Evolutionary conservation across 2,329 filamentous ascomycete genomes (phyloP), one percentile per base, ranked within the genome.

Genomic region (Sordariomycetes sp.): DNA sequence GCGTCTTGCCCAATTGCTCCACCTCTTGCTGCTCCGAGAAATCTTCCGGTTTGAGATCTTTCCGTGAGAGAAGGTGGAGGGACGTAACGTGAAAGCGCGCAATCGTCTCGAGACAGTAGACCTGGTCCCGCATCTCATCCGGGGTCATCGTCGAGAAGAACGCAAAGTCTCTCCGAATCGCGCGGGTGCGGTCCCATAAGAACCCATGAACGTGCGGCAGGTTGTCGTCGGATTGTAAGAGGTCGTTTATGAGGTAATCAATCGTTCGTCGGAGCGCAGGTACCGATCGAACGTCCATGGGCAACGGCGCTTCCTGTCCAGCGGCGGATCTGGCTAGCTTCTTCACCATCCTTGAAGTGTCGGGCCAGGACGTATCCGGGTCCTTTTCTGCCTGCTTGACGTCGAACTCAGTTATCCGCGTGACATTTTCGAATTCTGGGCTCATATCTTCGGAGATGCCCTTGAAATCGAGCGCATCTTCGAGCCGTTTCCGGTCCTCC

Each of bases 391-490:
- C 72, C 7, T 69, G 69, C 61, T 79, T 76, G 24, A 84, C 75
- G 60, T 85, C 80, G 62, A 75, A 72, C 64, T 86, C 81, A 53
- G 77, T 78, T 58, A 86, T 85, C 60, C 83, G 76, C 54, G 75
- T 79, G 36, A 84, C 76, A 65, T 79, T 80, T 65, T 87, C 84
- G 66, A 79, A 85, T 61, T 85, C 80, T 5, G 84, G 84, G 60
- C 84, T 87, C 83, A 86, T 86, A 28, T 84, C 80, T 62, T 86
- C 80, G 63, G 82, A 86, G 52, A 83, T 84, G 15, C 84, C 84
- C 65, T 82, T 82, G 64, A 87, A 87, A 50, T 80, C 76, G 53
- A 86, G 80, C 7, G 84, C 84, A 64, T 86, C 78, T 59, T 80
- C 75, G 8, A 87, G 72, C 20, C 75, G 77, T 64, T 83, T 82